A percentile compares a stretch with the other conserved stretches of the same genome.
These are phyloP conservation scores for Acmispon strigosus DNA, from an alignment of 306 rosid genomes.

Conservation along the genomic window DNA sequence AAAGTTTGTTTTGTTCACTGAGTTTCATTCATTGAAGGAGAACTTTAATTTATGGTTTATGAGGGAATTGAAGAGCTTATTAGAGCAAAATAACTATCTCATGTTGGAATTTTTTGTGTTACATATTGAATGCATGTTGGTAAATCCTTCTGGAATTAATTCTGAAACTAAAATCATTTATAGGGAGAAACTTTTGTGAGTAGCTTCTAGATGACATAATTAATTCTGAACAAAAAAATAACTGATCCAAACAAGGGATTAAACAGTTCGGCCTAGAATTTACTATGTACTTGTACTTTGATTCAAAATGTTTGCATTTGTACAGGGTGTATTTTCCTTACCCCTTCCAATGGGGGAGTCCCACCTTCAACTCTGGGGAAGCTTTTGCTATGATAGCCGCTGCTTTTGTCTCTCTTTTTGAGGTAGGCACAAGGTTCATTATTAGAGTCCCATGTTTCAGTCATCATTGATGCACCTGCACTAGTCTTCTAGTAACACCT, in stretches of 20 bases:
- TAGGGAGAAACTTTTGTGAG: too few relatives aligned
- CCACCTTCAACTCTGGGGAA: slow-evolving; percentile 67
- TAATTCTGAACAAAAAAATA: too few relatives aligned
- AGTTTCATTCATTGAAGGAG: background rate
- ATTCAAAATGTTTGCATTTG: background rate
- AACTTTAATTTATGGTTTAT: background rate
- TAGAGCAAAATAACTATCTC: too few relatives aligned
- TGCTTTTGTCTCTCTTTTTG: slow-evolving; percentile 65
- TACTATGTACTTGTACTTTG: too few relatives aligned
- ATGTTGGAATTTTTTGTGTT: too few relatives aligned
- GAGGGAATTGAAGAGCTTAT: too few relatives aligned
- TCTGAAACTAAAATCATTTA: too few relatives aligned
- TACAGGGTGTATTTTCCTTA: slow-evolving; percentile 66
- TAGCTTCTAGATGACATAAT: too few relatives aligned
- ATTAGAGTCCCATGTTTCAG: background rate
- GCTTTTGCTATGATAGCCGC: slow-evolving; percentile 79
- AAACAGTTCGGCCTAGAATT: background rate
- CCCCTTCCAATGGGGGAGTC: slow-evolving; percentile 85
- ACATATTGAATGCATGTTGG: too few relatives aligned
- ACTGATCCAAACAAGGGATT: background rate
- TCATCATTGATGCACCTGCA: background rate
- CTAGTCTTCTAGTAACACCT: background rate
- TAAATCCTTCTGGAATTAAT: too few relatives aligned
- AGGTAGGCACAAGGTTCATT: slow-evolving; percentile 32
- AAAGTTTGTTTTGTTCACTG: background rate